phyloP scores from a whole-genome alignment of 2,329 filamentous ascomycete species.

The Alternaria longipes region DNA sequence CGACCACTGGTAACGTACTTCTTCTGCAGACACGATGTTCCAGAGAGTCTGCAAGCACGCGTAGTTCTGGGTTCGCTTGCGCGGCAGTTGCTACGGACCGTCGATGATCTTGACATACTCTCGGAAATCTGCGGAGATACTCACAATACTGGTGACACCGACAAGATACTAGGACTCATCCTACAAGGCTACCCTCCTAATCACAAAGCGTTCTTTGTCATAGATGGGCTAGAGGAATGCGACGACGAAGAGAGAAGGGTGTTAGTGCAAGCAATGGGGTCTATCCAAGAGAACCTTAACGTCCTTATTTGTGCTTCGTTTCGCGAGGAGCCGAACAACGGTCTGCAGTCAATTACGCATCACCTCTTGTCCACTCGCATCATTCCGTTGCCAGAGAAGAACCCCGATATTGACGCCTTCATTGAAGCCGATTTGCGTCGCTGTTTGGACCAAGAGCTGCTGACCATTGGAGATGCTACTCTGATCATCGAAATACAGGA shows the following conservation, averaged over 20 bases:
- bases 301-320: slow-evolving; percentile 37
- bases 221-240: slow-evolving; percentile 51
- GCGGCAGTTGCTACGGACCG: slow-evolving; percentile 50
- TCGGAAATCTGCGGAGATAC: slow-evolving; percentile 13
- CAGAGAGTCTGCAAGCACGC: slow-evolving; percentile 33
- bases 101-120: slow-evolving; percentile 29
- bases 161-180: slow-evolving; percentile 33
- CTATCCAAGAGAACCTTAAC: slow-evolving; percentile 31
- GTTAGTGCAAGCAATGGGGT: slow-evolving; percentile 26
- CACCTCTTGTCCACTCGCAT: slow-evolving; percentile 8
- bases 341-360: neutral
- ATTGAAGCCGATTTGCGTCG: slow-evolving; percentile 38
- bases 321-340: slow-evolving; percentile 28
- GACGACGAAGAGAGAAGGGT: slow-evolving; percentile 17
- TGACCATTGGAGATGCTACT: slow-evolving; percentile 34
- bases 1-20: slow-evolving; percentile 33
- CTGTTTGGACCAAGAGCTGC: slow-evolving; percentile 22
- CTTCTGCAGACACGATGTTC: slow-evolving; percentile 38
- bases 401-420: slow-evolving; percentile 34
- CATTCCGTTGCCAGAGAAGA: slow-evolving; percentile 32
- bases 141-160: slow-evolving; percentile 13
- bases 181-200: slow-evolving; percentile 20
- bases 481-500: slow-evolving; percentile 41
- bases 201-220: slow-evolving; percentile 41
- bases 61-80: slow-evolving; percentile 37